phyloP scores from a whole-genome alignment of 371 early-diverging fungal genomes.

The Basidiobolus meristosporus region DNA sequence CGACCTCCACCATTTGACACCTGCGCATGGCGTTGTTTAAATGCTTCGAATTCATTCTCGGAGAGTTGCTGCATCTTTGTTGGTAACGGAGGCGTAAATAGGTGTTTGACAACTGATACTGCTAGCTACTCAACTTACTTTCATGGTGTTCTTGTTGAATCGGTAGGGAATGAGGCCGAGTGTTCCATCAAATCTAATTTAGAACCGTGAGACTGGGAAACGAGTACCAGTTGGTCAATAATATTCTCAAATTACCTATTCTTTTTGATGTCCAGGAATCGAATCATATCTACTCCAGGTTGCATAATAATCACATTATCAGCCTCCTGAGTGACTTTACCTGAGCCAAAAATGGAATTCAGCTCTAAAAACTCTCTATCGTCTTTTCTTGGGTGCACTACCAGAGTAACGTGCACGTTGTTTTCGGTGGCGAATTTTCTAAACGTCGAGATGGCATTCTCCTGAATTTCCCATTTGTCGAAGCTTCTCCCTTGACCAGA shows the following conservation, averaged over 20 bases:
- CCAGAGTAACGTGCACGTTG: constrained; percentile 55
- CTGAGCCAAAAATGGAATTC: constrained; percentile 55
- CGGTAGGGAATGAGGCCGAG: constrained; percentile 28
- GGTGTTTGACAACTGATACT: not conserved
- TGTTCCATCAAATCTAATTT: constrained; percentile 43
- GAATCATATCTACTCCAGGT: constrained; percentile 7
- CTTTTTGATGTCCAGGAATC: constrained; percentile 44
- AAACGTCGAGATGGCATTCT: constrained; percentile 39
- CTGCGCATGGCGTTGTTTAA: no score
- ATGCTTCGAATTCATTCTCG: not conserved
- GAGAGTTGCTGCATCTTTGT: not conserved
- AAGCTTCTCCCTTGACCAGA: constrained; percentile 34
- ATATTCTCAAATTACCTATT: constrained; percentile 16
- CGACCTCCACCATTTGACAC: no score
- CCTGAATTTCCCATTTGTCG: constrained; percentile 56
- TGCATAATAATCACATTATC: constrained; percentile 64
- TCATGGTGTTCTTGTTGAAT: constrained; percentile 13
- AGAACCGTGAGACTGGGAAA: not conserved
- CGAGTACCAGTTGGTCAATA: not conserved
- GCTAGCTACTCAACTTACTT: constrained; percentile 8
- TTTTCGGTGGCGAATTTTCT: constrained; percentile 48
- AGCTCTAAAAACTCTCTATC: constrained; percentile 31
- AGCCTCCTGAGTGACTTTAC: constrained; percentile 67
- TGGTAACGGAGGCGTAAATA: not conserved
- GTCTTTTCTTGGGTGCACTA: constrained; percentile 59